Evolutionary conservation across 192 early-diverging fungal species (phyloP), one percentile per base, ranked within the genome.

Genomic region (Podila verticillata): DNA sequence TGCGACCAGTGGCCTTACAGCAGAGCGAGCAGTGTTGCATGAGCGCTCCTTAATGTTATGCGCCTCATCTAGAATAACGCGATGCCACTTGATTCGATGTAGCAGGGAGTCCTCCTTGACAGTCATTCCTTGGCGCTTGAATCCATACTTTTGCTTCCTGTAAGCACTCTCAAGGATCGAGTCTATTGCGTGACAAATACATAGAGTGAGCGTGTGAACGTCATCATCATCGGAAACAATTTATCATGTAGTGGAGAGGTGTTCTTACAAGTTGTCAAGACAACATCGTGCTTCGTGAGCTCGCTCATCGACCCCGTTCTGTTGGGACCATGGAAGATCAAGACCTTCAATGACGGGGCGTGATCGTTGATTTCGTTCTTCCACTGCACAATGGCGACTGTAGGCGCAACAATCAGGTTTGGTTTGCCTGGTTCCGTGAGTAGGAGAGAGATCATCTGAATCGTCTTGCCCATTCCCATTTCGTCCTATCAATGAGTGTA

Each of bases 381-480:
- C 96, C 97, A 98, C 86, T 97, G 96, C 65, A 94, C 65, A 47
- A 97, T 87, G 6, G 96, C 96, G 13, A 96, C 95, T 0, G 94
- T 95, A 2, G 96, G 96, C 10, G 91, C 93, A 15, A 98, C 66
- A 47, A 98, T 93, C 71, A 98, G 83, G 61, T 92, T 98, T 9
- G 94, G 93, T 26, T 87, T 87, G 17, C 85, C 83, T 5, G 84
- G 85, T 60, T 92, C 91, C 36, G 85, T 81, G 12, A 94, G 84
- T 28, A 98, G 66, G 24, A 98, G 84, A 9, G 92, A 89, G 30
- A 98, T 96, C 57, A 93, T 93, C 74, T 97, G 95, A 71, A 98
- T 93, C 5, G 97, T 98, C 82, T 98, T 98, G 58, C 95, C 93
- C 93, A 93, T 93, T 28, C 95, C 95, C 95, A 97, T 98, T 65